phyloP scores from a whole-genome alignment of 208 protist genomes.

The Trypanosoma cruzi region DNA sequence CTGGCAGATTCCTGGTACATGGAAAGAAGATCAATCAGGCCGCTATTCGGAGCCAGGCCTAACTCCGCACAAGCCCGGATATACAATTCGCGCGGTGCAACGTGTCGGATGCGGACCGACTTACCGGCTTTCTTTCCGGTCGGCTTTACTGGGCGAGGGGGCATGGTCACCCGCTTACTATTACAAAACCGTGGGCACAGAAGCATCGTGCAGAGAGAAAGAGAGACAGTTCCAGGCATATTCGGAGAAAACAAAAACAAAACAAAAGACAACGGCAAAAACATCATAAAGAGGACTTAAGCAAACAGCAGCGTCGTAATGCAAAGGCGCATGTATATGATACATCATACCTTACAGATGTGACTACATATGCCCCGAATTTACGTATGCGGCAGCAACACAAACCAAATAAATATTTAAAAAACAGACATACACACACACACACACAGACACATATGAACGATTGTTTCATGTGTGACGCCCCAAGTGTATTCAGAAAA shows the following conservation, averaged over 20 bases:
- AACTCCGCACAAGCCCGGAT: slow-evolving; percentile 71
- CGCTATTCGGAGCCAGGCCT: slow-evolving; percentile 76
- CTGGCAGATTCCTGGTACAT: slow-evolving; percentile 40
- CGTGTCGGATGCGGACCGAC: slow-evolving; percentile 12
- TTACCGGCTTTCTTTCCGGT: slow-evolving; percentile 31
- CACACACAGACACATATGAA: neutral
- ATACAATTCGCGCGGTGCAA: slow-evolving; percentile 75
- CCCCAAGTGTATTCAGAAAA: neutral
- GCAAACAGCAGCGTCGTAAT: neutral
- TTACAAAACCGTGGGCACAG: neutral
- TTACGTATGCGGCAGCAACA: no score
- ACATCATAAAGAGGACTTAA: neutral
- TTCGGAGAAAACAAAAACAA: neutral
- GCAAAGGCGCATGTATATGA: neutral
- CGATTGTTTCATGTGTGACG: neutral
- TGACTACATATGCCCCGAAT: neutral
- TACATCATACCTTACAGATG: no score
- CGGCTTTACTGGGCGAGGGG: slow-evolving; percentile 21
- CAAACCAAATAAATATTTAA: neutral
- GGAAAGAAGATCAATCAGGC: slow-evolving; percentile 57
- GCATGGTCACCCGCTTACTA: slow-evolving; percentile 15
- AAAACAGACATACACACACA: neutral
- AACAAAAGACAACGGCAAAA: neutral
- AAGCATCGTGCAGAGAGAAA: slow-evolving; percentile 21
- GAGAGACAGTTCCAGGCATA: slow-evolving; percentile 6